phyloP scores from a whole-genome alignment of 495 filamentous ascomycete species.

The Aspergillus baeticus region DNA sequence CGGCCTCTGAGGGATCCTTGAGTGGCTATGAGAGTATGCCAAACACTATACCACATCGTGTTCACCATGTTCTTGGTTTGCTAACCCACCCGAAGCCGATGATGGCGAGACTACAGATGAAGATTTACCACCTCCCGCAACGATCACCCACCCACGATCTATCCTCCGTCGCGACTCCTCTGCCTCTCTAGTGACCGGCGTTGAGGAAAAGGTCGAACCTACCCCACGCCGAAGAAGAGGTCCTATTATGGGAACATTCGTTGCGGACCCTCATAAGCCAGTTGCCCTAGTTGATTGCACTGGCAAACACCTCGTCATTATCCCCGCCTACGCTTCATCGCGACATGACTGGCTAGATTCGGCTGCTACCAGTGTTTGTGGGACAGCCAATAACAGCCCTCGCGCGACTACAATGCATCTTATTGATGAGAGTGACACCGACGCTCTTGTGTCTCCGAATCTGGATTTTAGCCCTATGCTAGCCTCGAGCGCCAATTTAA shows the following conservation, averaged over 20 bases:
- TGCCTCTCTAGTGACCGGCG: conserved; percentile 42
- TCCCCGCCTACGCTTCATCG: conserved; percentile 49
- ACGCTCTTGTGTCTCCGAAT: conserved; percentile 47
- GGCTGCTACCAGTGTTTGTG: conserved; percentile 47
- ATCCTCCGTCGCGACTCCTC: conserved; percentile 55
- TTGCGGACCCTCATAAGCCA: conserved; percentile 62
- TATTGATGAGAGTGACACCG: conserved; percentile 52
- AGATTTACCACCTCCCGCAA: conserved; percentile 61
- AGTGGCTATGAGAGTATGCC: conserved; percentile 78
- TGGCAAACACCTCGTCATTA: conserved; percentile 71
- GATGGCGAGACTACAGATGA: conserved; percentile 83
- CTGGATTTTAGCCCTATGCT: conserved; percentile 58
- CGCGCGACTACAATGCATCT: conserved; percentile 47
- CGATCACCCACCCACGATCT: conserved; percentile 53
- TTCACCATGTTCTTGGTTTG: conserved; percentile 21
- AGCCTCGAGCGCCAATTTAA: conserved; percentile 67
- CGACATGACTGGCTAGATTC: conserved; percentile 51
- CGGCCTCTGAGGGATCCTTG: conserved; percentile 54
- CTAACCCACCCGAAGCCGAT: conserved; percentile 68
- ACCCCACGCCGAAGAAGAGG: conserved; percentile 52
- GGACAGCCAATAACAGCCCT: conserved; percentile 54
- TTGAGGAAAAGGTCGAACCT: conserved; percentile 52
- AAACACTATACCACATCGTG: conserved; percentile 8
- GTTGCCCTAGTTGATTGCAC: conserved; percentile 69
- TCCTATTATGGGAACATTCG: conserved; percentile 55